Evolutionary conservation across 2,329 filamentous ascomycete genomes (phyloP).

Genomic region (Fusarium sp.): DNA sequence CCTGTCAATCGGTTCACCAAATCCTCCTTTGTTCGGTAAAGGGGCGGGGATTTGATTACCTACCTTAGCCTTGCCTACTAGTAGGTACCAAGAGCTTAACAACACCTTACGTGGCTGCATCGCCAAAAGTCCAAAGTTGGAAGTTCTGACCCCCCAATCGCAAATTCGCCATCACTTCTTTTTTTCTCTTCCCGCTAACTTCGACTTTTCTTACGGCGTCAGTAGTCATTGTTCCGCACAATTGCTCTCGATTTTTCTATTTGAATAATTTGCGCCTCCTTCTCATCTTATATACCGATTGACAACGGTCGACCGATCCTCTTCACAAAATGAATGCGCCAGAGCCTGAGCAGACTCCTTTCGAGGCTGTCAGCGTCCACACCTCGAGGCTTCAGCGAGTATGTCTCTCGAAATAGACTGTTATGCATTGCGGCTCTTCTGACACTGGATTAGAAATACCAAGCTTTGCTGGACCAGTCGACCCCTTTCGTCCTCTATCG

Average conservation of each 20-base stretch:
- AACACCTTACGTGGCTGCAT: slow-evolving; percentile 41
- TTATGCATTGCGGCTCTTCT: slow-evolving; percentile 2
- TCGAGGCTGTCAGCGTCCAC: slow-evolving; percentile 87
- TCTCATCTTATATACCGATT: background rate
- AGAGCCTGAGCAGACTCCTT: slow-evolving; percentile 90
- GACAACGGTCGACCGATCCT: slow-evolving; percentile 15
- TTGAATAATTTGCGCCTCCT: background rate
- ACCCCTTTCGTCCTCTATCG: slow-evolving; percentile 90
- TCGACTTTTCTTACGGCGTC: background rate
- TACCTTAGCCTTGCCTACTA: background rate
- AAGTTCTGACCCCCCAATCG: slow-evolving; percentile 4
- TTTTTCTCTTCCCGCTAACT: slow-evolving; percentile 12
- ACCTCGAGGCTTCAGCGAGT: slow-evolving; percentile 80
- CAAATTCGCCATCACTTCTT: slow-evolving; percentile 19
- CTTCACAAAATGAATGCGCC: slow-evolving; percentile 76
- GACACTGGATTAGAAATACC: slow-evolving; percentile 75
- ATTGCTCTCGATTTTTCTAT: background rate
- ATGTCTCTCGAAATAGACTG: slow-evolving; percentile 47
- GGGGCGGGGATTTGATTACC: slow-evolving; percentile 28
- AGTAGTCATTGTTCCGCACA: slow-evolving; percentile 5
- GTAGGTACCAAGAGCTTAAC: background rate
- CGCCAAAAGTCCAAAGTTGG: slow-evolving; percentile 34
- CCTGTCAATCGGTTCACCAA: slow-evolving; percentile 15
- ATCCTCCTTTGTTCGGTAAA: slow-evolving; percentile 33
- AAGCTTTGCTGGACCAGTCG: slow-evolving; percentile 91